Evolutionary conservation across 352 stramenopile genomes (phyloP).

Genomic region (Phytophthora pluvialis): DNA sequence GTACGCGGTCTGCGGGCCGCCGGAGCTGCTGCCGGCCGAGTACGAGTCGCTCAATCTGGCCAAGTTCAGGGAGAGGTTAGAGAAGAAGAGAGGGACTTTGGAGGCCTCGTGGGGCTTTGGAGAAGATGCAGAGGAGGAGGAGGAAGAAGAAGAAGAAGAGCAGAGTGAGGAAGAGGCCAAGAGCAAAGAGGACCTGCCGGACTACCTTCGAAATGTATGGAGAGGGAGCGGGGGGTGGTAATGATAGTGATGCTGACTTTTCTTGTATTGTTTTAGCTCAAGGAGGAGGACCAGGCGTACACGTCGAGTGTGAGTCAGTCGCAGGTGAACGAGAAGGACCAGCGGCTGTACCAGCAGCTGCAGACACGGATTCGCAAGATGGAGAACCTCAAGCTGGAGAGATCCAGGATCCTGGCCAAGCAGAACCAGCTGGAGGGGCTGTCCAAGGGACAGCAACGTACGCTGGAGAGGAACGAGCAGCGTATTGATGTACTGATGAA

Average conservation of each 20-base stretch:
- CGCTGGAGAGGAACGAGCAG: constrained; percentile 66
- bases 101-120: constrained; percentile 83
- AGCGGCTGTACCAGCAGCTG: constrained; percentile 80
- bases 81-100: constrained; percentile 21
- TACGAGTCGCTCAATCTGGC: constrained; percentile 70
- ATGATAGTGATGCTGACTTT: neutral
- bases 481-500: constrained; percentile 63
- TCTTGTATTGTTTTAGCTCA: constrained; percentile 41
- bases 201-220: constrained; percentile 76
- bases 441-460: constrained; percentile 66
- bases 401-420: constrained; percentile 73
- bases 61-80: constrained; percentile 42
- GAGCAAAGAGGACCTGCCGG: constrained; percentile 51
- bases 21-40: constrained; percentile 72
- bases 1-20: constrained; percentile 78
- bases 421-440: constrained; percentile 67
- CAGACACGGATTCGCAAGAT: constrained; percentile 85
- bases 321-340: constrained; percentile 72
- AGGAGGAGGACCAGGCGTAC: constrained; percentile 59
- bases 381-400: constrained; percentile 78
- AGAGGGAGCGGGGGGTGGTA: neutral
- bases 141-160: constrained; percentile 46
- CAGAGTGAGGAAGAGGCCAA: constrained; percentile 34
- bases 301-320: constrained; percentile 53
- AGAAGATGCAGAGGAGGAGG: constrained; percentile 74